phyloP scores from a whole-genome alignment of 2,329 filamentous ascomycete genomes.

The Sarocladium brachiariae region DNA sequence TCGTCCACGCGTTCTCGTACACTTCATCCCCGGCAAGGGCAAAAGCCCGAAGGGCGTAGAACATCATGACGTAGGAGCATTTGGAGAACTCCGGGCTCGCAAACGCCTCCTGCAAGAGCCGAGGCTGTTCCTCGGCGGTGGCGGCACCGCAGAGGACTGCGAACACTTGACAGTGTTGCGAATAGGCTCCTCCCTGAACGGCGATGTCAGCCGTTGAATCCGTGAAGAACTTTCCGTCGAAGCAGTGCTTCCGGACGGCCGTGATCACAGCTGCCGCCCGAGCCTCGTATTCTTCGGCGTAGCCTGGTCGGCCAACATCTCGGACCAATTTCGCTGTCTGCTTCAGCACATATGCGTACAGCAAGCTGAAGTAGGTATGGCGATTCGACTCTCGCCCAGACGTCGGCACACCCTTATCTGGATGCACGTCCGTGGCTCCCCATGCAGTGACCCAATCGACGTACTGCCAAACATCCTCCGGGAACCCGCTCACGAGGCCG shows the following conservation, averaged over 20 bases:
- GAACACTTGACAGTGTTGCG: slow-evolving; percentile 28
- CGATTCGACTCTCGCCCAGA: slow-evolving; percentile 26
- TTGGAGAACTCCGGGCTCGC: background rate
- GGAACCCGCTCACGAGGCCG: slow-evolving; percentile 18
- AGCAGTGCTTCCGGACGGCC: slow-evolving; percentile 23
- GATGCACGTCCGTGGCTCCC: slow-evolving; percentile 11
- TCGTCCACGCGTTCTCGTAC: slow-evolving; percentile 13
- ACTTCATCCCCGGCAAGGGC: slow-evolving; percentile 10
- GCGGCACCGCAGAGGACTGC: slow-evolving; percentile 25
- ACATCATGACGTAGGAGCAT: slow-evolving; percentile 14
- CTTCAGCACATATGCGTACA: slow-evolving; percentile 29
- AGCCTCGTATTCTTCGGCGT: slow-evolving; percentile 21
- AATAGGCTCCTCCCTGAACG: slow-evolving; percentile 18
- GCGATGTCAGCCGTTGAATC: slow-evolving; percentile 24
- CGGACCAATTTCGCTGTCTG: slow-evolving; percentile 24
- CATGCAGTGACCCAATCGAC: slow-evolving; percentile 25
- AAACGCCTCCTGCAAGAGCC: slow-evolving; percentile 23
- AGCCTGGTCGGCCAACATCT: slow-evolving; percentile 24
- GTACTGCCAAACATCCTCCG: slow-evolving; percentile 23
- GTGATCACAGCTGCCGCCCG: slow-evolving; percentile 17
- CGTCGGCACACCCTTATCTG: slow-evolving; percentile 27
- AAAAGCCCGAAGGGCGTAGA: slow-evolving; percentile 15
- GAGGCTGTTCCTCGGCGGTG: slow-evolving; percentile 8
- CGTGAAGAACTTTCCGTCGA: slow-evolving; percentile 25
- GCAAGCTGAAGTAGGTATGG: slow-evolving; percentile 18